Percentiles rank a stretch among this genome's conserved stretches.
Evolutionary conservation across 208 protist species (phyloP).

Genomic region (Leishmania major): DNA sequence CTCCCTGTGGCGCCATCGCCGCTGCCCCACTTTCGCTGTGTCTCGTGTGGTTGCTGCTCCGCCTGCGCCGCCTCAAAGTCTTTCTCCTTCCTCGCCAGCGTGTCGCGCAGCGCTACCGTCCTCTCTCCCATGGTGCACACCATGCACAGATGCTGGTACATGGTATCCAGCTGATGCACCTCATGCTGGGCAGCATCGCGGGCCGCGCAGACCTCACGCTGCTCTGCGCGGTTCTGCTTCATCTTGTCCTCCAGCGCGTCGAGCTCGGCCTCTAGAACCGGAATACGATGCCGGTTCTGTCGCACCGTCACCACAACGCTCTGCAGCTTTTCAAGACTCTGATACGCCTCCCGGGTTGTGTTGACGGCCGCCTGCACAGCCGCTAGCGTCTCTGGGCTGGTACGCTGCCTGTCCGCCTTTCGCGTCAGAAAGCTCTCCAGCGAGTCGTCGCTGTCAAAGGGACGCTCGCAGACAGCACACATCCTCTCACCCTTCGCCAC

Average conservation of each 20-base stretch:
- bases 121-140: slow-evolving; percentile 32
- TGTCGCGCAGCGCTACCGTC: slow-evolving; percentile 6
- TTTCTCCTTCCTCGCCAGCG: slow-evolving; percentile 29
- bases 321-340: slow-evolving; percentile 44
- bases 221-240: slow-evolving; percentile 7
- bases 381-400: slow-evolving; percentile 41
- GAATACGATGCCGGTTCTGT: slow-evolving; percentile 26
- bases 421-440: slow-evolving; percentile 41
- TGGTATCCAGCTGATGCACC: slow-evolving; percentile 22
- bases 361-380: slow-evolving; percentile 27
- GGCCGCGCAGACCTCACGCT: slow-evolving; percentile 1
- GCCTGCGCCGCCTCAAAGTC: slow-evolving; percentile 15
- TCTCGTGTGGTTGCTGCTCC: background rate
- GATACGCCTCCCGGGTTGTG: slow-evolving; percentile 24
- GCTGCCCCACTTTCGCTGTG: background rate
- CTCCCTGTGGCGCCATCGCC: background rate
- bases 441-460: slow-evolving; percentile 37
- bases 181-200: slow-evolving; percentile 16
- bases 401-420: slow-evolving; percentile 39
- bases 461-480: slow-evolving; percentile 69
- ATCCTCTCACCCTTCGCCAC: slow-evolving; percentile 40
- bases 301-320: slow-evolving; percentile 37
- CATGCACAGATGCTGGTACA: slow-evolving; percentile 19
- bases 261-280: slow-evolving; percentile 37
- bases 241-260: background rate